Evolutionary conservation across 495 filamentous ascomycete genomes (phyloP).

Genomic region (Penicillium psychrofluorescens): DNA sequence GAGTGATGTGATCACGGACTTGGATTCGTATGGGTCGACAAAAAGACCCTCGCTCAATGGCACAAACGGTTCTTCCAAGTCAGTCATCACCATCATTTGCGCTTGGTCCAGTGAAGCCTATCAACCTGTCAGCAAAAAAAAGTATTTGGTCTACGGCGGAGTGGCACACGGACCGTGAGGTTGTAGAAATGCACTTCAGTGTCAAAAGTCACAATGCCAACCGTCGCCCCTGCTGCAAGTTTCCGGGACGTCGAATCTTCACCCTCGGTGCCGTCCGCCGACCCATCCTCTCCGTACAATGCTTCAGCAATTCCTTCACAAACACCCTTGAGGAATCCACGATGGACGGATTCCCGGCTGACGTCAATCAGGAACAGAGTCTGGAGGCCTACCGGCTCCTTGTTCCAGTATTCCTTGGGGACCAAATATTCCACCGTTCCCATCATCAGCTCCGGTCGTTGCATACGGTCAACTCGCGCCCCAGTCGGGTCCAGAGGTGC

Average conservation of each 20-base stretch:
- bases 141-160: neutral
- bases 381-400: slow-evolving; percentile 79
- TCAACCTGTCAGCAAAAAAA: slow-evolving; percentile 15
- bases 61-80: slow-evolving; percentile 95
- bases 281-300: slow-evolving; percentile 61
- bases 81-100: slow-evolving; percentile 98
- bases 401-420: slow-evolving; percentile 97
- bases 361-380: slow-evolving; percentile 93
- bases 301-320: slow-evolving; percentile 83
- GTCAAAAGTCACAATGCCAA: slow-evolving; percentile 94
- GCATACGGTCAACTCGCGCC: slow-evolving; percentile 77
- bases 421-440: slow-evolving; percentile 95
- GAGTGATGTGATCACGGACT: slow-evolving; percentile 67
- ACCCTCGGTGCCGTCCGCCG: slow-evolving; percentile 46
- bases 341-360: slow-evolving; percentile 79
- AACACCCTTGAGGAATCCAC: slow-evolving; percentile 83
- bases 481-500: slow-evolving; percentile 83
- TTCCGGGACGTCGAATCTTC: slow-evolving; percentile 41
- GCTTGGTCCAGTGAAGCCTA: slow-evolving; percentile 74
- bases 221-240: slow-evolving; percentile 72
- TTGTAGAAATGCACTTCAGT: slow-evolving; percentile 98
- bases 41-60: slow-evolving; percentile 88
- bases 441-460: slow-evolving; percentile 80
- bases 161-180: slow-evolving; percentile 54
- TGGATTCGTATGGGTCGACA: slow-evolving; percentile 91